A percentile compares a stretch with the other conserved stretches of the same genome.
Evolutionary conservation across 2,329 filamentous ascomycete genomes (phyloP).

Genomic region (Coniochaeta hoffmannii): DNA sequence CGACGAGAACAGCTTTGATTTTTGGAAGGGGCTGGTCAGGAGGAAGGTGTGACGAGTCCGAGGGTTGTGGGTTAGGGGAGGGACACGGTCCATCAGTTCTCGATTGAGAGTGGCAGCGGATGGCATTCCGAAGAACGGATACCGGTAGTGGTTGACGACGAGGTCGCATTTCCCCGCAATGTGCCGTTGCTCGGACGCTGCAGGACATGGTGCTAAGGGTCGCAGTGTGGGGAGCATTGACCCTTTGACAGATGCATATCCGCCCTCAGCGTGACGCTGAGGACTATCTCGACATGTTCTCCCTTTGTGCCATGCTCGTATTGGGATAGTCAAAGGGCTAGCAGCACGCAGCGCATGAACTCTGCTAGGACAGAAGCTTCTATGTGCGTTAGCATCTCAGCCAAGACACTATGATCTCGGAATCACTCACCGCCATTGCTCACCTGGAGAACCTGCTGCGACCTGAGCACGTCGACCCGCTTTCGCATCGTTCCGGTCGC

Average conservation of each 20-base stretch:
- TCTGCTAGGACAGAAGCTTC: neutral
- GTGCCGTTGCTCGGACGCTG: neutral
- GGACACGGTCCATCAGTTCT: neutral
- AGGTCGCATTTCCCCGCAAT: neutral
- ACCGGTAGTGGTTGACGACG: neutral
- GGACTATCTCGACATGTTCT: neutral
- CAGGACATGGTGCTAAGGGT: neutral
- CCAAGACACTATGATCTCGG: no score
- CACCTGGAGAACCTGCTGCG: neutral
- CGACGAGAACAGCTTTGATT: constrained; percentile 98
- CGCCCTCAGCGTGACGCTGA: neutral
- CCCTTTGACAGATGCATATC: neutral
- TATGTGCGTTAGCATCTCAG: no score
- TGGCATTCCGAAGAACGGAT: neutral
- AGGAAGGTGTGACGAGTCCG: constrained; percentile 56
- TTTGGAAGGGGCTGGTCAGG: constrained; percentile 81
- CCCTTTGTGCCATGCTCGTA: neutral
- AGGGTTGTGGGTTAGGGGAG: neutral
- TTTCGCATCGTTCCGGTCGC: neutral
- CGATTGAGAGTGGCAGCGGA: neutral
- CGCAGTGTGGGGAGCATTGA: neutral
- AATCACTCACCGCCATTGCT: neutral
- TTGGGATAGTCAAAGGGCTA: neutral
- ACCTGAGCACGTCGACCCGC: neutral
- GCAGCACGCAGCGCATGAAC: no score